Base-by-base conservation (phyloP, 768 basidiomycete genomes). In the Sporobolomyces phaffii region DNA sequence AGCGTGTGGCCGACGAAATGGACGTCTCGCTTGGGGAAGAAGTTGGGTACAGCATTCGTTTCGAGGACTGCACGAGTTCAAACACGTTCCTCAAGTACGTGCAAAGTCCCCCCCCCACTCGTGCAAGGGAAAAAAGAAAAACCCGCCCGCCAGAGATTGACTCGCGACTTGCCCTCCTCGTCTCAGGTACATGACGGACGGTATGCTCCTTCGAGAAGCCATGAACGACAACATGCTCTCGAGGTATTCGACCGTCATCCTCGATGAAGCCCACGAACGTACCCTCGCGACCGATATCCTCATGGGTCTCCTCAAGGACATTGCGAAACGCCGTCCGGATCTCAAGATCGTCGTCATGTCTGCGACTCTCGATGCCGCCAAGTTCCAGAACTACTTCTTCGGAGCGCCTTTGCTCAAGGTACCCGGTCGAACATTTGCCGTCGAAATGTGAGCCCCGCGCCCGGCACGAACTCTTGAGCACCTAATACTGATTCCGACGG, bases 321-420 rank as follows among this genome's bases (percentile, higher is more conserved):
- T 99, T 28, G 87, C 87, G 4, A 86, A 85, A 76, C 84, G 83
- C 69, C 86, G 96, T 38, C 68, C 83, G 1, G 94, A 99, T 77
- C 85, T 99, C 71, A 98, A 96, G 80, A 87, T 98, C 77, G 93
- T 99, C 69, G 80, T 99, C 82, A 99, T 99, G 94, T 91, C 89
- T 43, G 96, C 96, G 20, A 99, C 96, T 1, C 86, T 99, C 24
- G 94, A 97, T 75, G 90, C 94, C 1, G 83, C 88, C 76, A 98
- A 98, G 77, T 98, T 98, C 80, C 91, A 92, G 77, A 89, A 87
- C 74, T 99, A 97, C 81, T 97, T 97, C 76, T 80, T 81, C 14
- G 78, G 77, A 20, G 77, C 78, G 9, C 84, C 61, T 79, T 79
- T 57, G 31, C 73, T 73, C 64, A 77, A 60, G 78, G 79, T 63